Evolutionary conservation across 1,284 basidiomycete genomes (phyloP).

Genomic region (Exobasidium cylindrosporum): DNA sequence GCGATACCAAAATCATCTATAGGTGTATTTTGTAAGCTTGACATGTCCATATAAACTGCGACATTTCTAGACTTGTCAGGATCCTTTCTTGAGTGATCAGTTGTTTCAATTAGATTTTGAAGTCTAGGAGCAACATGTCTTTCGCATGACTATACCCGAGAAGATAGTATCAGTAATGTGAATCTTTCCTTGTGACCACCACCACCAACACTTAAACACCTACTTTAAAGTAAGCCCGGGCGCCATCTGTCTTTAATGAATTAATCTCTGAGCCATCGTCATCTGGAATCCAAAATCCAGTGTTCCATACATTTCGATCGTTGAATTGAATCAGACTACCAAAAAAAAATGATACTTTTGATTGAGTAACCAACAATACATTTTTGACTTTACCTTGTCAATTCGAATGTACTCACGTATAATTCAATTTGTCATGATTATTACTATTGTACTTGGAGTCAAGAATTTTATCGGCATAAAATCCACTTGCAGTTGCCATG

Average conservation of each 20-base stretch:
- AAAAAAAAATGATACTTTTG: no score
- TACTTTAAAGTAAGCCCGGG: background rate
- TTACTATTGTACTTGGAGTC: background rate
- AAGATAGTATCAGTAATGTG: no score
- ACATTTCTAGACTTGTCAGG: background rate
- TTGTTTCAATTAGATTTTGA: no score
- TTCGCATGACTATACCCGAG: no score
- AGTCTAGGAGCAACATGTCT: no score
- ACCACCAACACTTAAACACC: no score
- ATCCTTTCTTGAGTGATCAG: no score
- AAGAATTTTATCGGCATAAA: background rate
- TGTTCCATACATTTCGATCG: background rate
- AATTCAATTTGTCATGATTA: no score
- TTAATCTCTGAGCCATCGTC: background rate
- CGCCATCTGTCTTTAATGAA: background rate
- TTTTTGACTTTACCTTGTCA: no score
- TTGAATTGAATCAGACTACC: background rate
- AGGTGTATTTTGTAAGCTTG: background rate
- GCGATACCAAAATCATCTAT: background rate
- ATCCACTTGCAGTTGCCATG: background rate
- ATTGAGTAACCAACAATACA: no score
- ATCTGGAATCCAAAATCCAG: background rate
- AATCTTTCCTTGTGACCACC: no score
- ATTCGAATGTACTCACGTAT: no score
- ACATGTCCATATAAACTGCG: background rate